phyloP scores from a whole-genome alignment of 352 stramenopile genomes.

The Globisporangium perplexum region DNA sequence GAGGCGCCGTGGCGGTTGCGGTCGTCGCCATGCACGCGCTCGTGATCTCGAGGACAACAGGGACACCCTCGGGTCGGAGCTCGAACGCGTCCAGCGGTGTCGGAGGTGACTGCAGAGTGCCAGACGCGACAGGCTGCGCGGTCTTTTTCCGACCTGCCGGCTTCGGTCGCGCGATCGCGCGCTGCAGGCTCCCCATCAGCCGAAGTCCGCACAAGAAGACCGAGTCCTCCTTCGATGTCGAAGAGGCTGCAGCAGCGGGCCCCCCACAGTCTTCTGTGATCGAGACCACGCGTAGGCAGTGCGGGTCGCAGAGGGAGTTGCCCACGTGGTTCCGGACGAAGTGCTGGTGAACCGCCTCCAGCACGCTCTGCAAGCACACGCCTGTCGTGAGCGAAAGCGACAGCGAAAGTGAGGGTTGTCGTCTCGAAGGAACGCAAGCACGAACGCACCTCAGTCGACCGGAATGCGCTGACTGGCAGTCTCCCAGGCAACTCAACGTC shows the following conservation, averaged over 20 bases:
- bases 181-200: constrained; percentile 26
- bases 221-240: constrained; percentile 9
- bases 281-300: constrained; percentile 31
- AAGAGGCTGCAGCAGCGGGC: not conserved
- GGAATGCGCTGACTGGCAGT: constrained; percentile 38
- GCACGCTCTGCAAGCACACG: constrained; percentile 20
- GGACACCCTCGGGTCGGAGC: constrained; percentile 17
- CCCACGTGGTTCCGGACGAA: constrained; percentile 44
- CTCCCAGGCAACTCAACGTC: constrained; percentile 16
- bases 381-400: not conserved
- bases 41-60: constrained; percentile 26
- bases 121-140: not conserved
- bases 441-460: constrained; percentile 22
- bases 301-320: constrained; percentile 20
- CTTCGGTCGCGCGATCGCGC: constrained; percentile 15
- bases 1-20: not conserved
- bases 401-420: not conserved
- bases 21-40: constrained; percentile 20
- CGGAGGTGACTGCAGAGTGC: not conserved
- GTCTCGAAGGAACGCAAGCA: not conserved
- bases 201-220: constrained; percentile 24
- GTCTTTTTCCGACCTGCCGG: constrained; percentile 1
- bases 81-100: not conserved
- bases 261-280: constrained; percentile 34
- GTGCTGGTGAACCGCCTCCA: constrained; percentile 52